A percentile compares a stretch with the other conserved stretches of the same genome.
Conservation (phyloP, 2,329 filamentous ascomycete genomes). For the Diaporthe aspalathi region DNA sequence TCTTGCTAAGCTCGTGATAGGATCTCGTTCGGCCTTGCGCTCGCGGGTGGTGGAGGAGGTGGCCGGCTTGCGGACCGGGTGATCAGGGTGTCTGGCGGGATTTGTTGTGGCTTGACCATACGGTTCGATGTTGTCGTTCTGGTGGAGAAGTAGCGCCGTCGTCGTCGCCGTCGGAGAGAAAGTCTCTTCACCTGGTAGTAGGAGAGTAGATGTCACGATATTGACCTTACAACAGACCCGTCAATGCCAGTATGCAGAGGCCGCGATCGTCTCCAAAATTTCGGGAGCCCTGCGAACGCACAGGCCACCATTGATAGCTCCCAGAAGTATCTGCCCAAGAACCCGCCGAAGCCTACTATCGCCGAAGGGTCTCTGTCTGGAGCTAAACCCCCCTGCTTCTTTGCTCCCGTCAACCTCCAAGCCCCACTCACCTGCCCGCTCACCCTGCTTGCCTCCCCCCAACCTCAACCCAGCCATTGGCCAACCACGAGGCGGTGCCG, state of each 20-base stretch:
- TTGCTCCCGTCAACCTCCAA: neutral
- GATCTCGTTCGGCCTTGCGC: constrained; percentile 1
- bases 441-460: too few relatives aligned
- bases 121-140: neutral
- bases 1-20: neutral
- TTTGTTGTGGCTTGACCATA: neutral
- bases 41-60: neutral
- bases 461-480: constrained; percentile 7
- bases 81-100: neutral
- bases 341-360: too few relatives aligned
- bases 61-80: neutral
- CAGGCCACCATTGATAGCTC: neutral
- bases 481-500: constrained; percentile 33
- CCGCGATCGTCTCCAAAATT: constrained; percentile 19
- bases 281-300: constrained; percentile 4
- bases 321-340: neutral
- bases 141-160: neutral
- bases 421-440: neutral
- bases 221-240: neutral
- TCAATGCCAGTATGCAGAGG: neutral
- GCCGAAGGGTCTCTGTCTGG: too few relatives aligned
- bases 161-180: neutral
- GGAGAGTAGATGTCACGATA: neutral
- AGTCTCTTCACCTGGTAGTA: neutral
- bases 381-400: constrained; percentile 11